Evolutionary conservation across 768 basidiomycete species (phyloP).

Genomic region (Lentinus tigrinus): DNA sequence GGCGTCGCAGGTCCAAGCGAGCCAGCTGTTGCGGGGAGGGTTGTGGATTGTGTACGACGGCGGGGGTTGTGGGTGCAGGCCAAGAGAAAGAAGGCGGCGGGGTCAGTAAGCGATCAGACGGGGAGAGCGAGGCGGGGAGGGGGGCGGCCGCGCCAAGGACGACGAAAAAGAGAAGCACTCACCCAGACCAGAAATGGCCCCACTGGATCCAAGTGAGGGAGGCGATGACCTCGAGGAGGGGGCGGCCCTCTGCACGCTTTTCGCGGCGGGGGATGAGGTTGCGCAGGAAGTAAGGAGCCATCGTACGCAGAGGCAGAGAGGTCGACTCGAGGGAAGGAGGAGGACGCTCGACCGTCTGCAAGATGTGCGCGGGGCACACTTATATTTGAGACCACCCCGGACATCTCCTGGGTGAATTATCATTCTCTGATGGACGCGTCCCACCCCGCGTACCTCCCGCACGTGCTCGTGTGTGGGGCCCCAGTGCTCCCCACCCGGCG

Average conservation of each 20-base stretch:
- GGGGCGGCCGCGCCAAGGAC: conserved; percentile 4
- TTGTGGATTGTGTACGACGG: conserved; percentile 1
- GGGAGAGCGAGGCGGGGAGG: neutral
- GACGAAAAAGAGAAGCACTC: conserved; percentile 5
- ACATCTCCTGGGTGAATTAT: too few species aligned
- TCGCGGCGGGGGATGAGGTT: conserved; percentile 43
- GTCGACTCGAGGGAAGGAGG: neutral
- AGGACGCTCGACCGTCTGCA: neutral
- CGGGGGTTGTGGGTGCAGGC: conserved; percentile 1
- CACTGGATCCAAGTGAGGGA: conserved; percentile 52
- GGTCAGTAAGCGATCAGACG: neutral
- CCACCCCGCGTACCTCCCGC: too few species aligned
- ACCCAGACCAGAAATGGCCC: conserved; percentile 58
- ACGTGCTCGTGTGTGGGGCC: too few species aligned
- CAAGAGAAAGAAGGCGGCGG: neutral
- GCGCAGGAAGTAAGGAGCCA: conserved; percentile 51
- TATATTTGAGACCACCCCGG: too few species aligned
- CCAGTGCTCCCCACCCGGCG: too few species aligned
- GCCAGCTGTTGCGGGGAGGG: conserved; percentile 46
- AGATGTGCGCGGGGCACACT: too few species aligned
- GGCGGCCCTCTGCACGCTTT: conserved; percentile 32
- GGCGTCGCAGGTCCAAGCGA: conserved; percentile 86
- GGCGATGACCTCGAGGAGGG: conserved; percentile 43
- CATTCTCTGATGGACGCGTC: too few species aligned
- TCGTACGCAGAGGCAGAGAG: conserved; percentile 20